Evolutionary conservation across 805 yeast species (phyloP).

Genomic region (Jamesozyma piceae): DNA sequence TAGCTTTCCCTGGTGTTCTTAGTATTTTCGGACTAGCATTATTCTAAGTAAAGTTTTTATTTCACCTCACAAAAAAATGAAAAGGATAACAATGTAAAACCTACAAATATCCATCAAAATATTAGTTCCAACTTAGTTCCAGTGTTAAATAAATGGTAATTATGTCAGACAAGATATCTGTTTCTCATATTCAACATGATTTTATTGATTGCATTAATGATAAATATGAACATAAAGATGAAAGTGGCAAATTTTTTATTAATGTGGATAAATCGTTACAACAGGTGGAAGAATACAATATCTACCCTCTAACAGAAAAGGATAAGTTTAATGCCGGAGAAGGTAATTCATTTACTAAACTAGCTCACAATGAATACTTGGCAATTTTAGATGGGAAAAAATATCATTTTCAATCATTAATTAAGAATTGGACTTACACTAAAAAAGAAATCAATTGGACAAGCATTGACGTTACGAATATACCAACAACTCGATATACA

Average conservation of each 20-base stretch:
- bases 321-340: constrained; percentile 12
- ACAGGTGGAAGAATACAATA: constrained; percentile 24
- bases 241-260: constrained; percentile 31
- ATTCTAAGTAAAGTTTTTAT: no score
- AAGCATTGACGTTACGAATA: constrained; percentile 29
- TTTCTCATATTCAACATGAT: constrained; percentile 35
- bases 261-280: constrained; percentile 25
- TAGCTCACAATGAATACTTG: constrained; percentile 6
- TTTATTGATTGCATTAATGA: constrained; percentile 38
- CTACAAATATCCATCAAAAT: no score
- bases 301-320: constrained; percentile 22
- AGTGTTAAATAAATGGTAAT: neutral
- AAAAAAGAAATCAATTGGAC: constrained; percentile 19
- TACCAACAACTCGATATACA: constrained; percentile 18
- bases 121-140: no score
- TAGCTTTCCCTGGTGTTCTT: no score
- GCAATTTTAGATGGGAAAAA: constrained; percentile 8
- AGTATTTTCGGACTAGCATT: no score
- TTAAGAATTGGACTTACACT: neutral
- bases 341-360: constrained; percentile 8
- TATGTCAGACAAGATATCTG: constrained; percentile 1
- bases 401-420: constrained; percentile 9
- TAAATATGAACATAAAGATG: constrained; percentile 18
- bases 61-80: no score
- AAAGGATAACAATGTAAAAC: no score